Evolutionary conservation across 169 alveolate species (phyloP), one percentile per base, ranked within the genome.

Genomic region (Plasmodium inui): DNA sequence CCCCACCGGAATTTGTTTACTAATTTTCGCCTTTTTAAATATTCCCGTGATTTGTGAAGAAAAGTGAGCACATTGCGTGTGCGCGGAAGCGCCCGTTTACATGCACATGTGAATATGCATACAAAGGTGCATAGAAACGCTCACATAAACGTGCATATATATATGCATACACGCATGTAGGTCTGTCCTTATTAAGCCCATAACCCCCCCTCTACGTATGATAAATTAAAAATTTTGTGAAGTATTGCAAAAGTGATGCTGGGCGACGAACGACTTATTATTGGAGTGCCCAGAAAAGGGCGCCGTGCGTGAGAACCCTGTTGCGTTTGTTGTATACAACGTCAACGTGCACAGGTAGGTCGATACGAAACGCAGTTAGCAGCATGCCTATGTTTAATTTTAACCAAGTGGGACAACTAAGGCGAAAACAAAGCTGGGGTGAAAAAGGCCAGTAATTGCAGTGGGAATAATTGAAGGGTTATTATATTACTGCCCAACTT

Each of bases 1-100:
- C 90, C 26, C 53, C 79, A 53, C 61, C 53, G 71, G 19, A 28
- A 82, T 82, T 82, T 82, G 90, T 82, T 82, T 82, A 82, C 61
- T 82, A 26, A 61, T 82, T 82, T 82, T 82, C 90, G 46, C 26
- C 53, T 82, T 82, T 82, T 82, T 55, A 80, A 80, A 41, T 50
- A 50, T 32, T 80, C 39, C 12, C 9, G 37, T 10, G 39, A 41
- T 80, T 80, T 80, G 76, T 50, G 39, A 41, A 80, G 67, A 41
- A 30, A 37, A 78, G 28, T 50, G 61, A 50, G 17, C 50, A 26
- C 41, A 73, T 26, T 26, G 41, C 61, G 61, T 50, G 22, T 50
- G 61, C 22, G 32, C 32, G 14, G 7, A 19, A 7, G 14, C 34
- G 37, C 37, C 14, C 14, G n/a, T 74, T 12, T 26, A 44, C 30